Conservation (phyloP, 169 alveolate species). For the Plasmodium malariae region DNA sequence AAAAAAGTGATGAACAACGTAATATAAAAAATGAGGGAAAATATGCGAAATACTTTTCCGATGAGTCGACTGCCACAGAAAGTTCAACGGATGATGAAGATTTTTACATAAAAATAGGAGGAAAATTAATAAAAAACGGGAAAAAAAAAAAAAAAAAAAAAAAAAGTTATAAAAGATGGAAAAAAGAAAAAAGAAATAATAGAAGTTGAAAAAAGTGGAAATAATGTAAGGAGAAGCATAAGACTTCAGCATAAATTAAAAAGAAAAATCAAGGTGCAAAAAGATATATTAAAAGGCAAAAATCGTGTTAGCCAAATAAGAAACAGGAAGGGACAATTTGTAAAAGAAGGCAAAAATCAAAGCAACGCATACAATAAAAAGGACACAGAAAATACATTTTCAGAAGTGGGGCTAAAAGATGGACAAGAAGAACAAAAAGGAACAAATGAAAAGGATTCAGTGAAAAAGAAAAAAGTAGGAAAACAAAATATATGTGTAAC, state of each 20-base stretch:
- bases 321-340: too few species aligned
- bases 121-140: not conserved
- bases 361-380: not conserved
- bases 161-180: not conserved
- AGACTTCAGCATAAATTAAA: too few species aligned
- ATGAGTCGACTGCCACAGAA: constrained; percentile 5
- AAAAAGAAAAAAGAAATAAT: not conserved
- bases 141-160: constrained; percentile 12
- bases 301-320: too few species aligned
- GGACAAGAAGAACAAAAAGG: too few species aligned
- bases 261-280: not conserved
- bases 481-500: too few species aligned
- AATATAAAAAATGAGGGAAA: not conserved
- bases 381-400: too few species aligned
- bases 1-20: not conserved
- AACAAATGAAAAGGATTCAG: too few species aligned
- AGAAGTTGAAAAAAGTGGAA: not conserved
- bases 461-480: too few species aligned
- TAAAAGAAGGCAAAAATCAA: not conserved
- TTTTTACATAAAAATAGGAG: not conserved
- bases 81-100: constrained; percentile 30
- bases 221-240: not conserved
- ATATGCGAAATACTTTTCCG: not conserved
- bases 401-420: too few species aligned
- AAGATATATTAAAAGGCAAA: not conserved